Percentiles rank a stretch among this genome's conserved stretches.
phyloP scores from a whole-genome alignment of 129 eudicot species.

The Mikania micrantha region DNA sequence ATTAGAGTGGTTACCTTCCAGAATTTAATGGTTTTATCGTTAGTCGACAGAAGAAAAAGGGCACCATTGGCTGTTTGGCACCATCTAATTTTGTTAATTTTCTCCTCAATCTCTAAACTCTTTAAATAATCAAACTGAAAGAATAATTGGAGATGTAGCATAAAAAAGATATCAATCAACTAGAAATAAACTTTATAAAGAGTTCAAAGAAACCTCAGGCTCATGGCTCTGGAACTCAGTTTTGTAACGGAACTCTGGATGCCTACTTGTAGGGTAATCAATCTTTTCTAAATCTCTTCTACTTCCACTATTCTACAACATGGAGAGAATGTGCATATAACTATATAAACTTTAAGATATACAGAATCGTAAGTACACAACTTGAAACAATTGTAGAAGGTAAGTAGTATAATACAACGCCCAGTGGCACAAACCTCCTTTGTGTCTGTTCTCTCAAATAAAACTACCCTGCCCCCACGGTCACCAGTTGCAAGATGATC shows the following conservation, averaged over 20 bases:
- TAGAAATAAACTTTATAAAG: constrained; percentile 5
- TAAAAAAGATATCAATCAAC: constrained; percentile 6
- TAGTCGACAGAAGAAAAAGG: constrained; percentile 89
- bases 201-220: constrained; percentile 71
- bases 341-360: not conserved
- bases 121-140: constrained; percentile 98
- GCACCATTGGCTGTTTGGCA: constrained; percentile 96
- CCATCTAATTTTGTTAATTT: constrained; percentile 97
- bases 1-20: constrained; percentile 70
- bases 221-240: constrained; percentile 99
- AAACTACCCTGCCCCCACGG: constrained; percentile 97
- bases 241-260: constrained; percentile 97
- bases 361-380: not conserved
- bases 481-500: constrained; percentile 99
- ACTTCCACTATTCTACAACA: constrained; percentile 62
- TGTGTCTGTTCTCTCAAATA: constrained; percentile 89
- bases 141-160: constrained; percentile 13
- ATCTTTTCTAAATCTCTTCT: constrained; percentile 78
- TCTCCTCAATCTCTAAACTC: constrained; percentile 99
- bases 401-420: not conserved
- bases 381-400: not conserved
- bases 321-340: constrained; percentile 11
- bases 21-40: constrained; percentile 93
- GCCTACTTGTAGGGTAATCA: constrained; percentile 65
- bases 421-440: constrained; percentile 53